These are phyloP conservation scores for Neurospora intermedia DNA, from an alignment of 495 filamentous ascomycete genomes.

Conservation along the genomic window DNA sequence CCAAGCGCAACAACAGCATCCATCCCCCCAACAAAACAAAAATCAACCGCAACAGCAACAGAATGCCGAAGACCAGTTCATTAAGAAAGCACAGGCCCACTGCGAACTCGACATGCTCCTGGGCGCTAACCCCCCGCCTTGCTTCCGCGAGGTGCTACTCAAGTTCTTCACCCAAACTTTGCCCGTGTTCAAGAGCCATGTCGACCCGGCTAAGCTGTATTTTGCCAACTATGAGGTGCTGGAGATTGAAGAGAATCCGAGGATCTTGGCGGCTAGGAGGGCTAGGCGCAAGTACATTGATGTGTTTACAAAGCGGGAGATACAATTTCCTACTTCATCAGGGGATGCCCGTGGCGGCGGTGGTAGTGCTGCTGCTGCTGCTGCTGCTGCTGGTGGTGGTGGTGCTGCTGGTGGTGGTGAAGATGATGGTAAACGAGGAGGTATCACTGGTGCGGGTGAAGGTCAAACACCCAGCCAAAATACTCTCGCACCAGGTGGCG, in stretches of 20 bases:
- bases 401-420: neutral
- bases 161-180: constrained; percentile 37
- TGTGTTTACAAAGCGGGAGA: constrained; percentile 26
- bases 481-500: neutral
- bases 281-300: constrained; percentile 24
- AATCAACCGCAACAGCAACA: constrained; percentile 14
- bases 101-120: constrained; percentile 41
- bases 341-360: neutral
- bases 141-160: constrained; percentile 36
- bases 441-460: neutral
- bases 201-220: constrained; percentile 36
- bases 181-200: constrained; percentile 25
- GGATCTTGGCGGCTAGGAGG: constrained; percentile 15
- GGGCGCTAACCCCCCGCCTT: constrained; percentile 30
- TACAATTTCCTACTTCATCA: neutral
- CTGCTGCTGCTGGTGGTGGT: constrained; percentile 1
- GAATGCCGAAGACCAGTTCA: constrained; percentile 20
- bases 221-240: constrained; percentile 40
- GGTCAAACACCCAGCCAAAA: neutral
- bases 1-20: constrained; percentile 7
- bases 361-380: neutral
- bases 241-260: constrained; percentile 33
- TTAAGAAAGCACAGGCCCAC: constrained; percentile 26
- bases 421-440: neutral
- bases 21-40: neutral